Percentiles rank a stretch among this genome's conserved stretches.
Conservation (phyloP, 306 rosid genomes). For the Abrus pulchellus region DNA sequence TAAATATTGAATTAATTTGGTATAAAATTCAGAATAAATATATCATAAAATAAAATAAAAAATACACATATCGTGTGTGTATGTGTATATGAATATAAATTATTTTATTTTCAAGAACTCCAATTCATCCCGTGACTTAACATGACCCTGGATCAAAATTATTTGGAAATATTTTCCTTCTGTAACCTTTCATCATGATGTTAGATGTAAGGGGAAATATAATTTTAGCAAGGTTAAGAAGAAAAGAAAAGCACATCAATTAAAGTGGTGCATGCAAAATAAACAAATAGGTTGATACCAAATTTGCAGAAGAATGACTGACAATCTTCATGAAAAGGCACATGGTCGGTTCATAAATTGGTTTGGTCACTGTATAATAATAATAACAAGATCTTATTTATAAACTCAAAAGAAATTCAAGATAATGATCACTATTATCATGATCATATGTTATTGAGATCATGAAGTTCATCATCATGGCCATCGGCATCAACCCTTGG, state of each 20-base stretch:
- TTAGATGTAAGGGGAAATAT: constrained; percentile 25
- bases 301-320: constrained; percentile 37
- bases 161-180: constrained; percentile 2
- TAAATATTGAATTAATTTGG: not conserved
- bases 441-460: constrained; percentile 54
- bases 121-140: not conserved
- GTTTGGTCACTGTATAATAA: constrained; percentile 24
- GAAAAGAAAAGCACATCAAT: constrained; percentile 34
- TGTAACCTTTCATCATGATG: constrained; percentile 35
- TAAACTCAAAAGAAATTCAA: constrained; percentile 46
- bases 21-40: not conserved
- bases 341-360: constrained; percentile 46
- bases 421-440: constrained; percentile 49
- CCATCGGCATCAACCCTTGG: constrained; percentile 40
- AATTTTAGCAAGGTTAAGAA: constrained; percentile 30
- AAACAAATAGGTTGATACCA: constrained; percentile 41
- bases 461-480: constrained; percentile 49
- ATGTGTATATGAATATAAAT: too few species aligned
- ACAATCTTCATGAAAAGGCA: constrained; percentile 51
- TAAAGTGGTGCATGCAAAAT: constrained; percentile 48
- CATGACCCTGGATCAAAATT: not conserved
- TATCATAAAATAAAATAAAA: not conserved
- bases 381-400: constrained; percentile 52
- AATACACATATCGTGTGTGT: not conserved
- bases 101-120: too few species aligned